A percentile compares a stretch with the other conserved stretches of the same genome.
Conservation (phyloP, 73 alveolate species). For the Breviolum minutum region DNA sequence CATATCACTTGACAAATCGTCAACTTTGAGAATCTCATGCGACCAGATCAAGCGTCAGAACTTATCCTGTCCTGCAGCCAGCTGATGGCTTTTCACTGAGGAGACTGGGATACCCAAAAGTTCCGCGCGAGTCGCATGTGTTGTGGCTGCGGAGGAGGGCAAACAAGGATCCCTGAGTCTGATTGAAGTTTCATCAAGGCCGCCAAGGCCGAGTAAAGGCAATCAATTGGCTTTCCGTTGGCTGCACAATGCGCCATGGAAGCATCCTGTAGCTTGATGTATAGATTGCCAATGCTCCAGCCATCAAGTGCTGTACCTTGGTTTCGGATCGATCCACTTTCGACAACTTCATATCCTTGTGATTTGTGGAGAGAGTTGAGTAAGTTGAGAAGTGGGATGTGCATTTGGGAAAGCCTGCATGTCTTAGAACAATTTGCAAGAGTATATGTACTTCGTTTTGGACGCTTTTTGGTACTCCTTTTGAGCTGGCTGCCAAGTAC, state of each 20-base stretch:
- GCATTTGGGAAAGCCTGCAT: too few relatives aligned
- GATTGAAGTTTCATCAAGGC: slow-evolving; percentile 9
- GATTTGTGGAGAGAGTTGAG: too few relatives aligned
- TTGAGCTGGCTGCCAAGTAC: too few relatives aligned
- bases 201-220: not conserved
- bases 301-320: slow-evolving; percentile 57
- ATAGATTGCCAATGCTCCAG: slow-evolving; percentile 29
- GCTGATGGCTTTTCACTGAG: not conserved
- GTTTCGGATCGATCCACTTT: not conserved
- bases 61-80: too few relatives aligned
- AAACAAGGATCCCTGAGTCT: not conserved
- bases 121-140: slow-evolving; percentile 84
- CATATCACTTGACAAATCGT: too few relatives aligned
- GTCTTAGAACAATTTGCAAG: too few relatives aligned
- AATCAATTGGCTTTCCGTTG: not conserved
- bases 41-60: too few relatives aligned
- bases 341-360: too few relatives aligned
- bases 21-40: too few relatives aligned
- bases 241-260: not conserved
- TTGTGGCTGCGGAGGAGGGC: slow-evolving; percentile 86
- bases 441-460: too few relatives aligned
- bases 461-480: too few relatives aligned
- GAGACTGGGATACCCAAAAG: slow-evolving; percentile 75
- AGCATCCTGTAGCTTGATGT: not conserved
- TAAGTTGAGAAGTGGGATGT: too few relatives aligned